Evolutionary conservation across 2,329 filamentous ascomycete species (phyloP).

Genomic region (Xylariaceae sp.): DNA sequence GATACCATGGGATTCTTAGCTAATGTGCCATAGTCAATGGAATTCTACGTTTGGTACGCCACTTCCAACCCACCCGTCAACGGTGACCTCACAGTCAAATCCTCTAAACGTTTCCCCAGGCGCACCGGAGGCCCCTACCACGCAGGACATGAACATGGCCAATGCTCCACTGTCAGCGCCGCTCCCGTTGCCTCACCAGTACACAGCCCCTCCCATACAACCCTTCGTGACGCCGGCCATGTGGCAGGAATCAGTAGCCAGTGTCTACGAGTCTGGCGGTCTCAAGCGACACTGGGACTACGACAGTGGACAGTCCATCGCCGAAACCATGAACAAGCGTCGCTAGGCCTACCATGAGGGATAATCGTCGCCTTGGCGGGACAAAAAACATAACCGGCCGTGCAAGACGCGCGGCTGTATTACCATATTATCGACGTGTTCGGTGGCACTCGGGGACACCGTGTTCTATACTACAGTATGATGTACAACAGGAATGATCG

Average conservation of each 20-base stretch:
- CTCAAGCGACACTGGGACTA: conserved; percentile 59
- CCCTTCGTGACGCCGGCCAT: conserved; percentile 64
- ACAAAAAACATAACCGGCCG: background rate
- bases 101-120: conserved; percentile 50
- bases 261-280: conserved; percentile 57
- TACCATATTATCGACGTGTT: background rate
- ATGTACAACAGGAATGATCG: conserved; percentile 6
- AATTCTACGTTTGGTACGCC: conserved; percentile 85
- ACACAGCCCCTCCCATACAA: conserved; percentile 47
- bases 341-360: conserved; percentile 20
- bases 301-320: conserved; percentile 33
- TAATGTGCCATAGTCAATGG: conserved; percentile 67
- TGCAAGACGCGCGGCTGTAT: background rate
- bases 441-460: background rate
- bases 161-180: conserved; percentile 40
- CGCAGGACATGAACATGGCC: conserved; percentile 49
- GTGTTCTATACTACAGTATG: background rate
- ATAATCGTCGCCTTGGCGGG: background rate
- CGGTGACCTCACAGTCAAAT: conserved; percentile 42
- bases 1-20: background rate
- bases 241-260: conserved; percentile 68
- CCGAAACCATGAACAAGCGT: conserved; percentile 29
- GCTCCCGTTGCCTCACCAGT: conserved; percentile 46
- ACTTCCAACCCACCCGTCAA: conserved; percentile 39
- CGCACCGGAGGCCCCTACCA: conserved; percentile 48